Evolutionary conservation across 2,329 filamentous ascomycete genomes (phyloP), one percentile per base, ranked within the genome.

Genomic region (Xylaria sp.): DNA sequence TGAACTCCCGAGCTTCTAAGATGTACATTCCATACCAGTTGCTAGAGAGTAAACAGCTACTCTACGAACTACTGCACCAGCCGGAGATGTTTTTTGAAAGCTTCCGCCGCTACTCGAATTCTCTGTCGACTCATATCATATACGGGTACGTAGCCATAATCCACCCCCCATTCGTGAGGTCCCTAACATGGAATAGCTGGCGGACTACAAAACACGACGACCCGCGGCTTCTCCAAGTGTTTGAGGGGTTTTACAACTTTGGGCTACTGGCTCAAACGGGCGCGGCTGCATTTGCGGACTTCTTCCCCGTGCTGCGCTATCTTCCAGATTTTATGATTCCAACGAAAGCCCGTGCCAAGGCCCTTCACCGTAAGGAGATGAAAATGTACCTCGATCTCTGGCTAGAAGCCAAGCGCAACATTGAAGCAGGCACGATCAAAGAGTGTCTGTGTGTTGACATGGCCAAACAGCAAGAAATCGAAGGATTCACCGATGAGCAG

Each of bases 21-120:
- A n/a, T 19, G 1, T 65, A 65, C n/a, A 36, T 65, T 5, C 63
- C 63, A 12, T 60, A 65, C 27, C 63, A 65, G 54, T 17, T 42
- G 6, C 11, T 59, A 1, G 63, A 65, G 24, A 65, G 48, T 19
- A 57, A 64, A 12, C 61, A 58, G 32, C 5, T 64, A 27, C 11
- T 64, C 3, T 55, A 58, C 14, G 61, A 64, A 34, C 19, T 64
- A 17, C 21, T 64, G 21, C 51, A 51, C 19, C 34, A 56, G 8
- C 61, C 61, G 17, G 42, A 64, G 7, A 58, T 45, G 53, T 50
- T 64, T 39, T 50, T 64, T n/a, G 61, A 57, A 11, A 64, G 61
- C n/a, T 64, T 58, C 6, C 61, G 61, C 30, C 61, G 61, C n/a
- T 64, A 64, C 32, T 57, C 51, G 6, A 64, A 64, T 12, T 64